phyloP scores from a whole-genome alignment of 257 asterid genomes.

The Solanum clarkiae region DNA sequence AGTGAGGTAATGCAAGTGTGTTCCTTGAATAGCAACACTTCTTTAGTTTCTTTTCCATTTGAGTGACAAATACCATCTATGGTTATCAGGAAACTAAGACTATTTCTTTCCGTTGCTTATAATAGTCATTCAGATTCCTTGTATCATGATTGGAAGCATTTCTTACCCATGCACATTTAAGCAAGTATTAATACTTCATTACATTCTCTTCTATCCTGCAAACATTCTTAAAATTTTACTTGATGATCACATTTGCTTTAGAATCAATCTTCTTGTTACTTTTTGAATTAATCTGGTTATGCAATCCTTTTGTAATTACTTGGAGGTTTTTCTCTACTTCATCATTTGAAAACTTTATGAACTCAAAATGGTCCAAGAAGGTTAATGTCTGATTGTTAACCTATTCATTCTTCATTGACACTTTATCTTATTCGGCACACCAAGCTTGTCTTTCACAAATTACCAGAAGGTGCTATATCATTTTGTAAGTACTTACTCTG shows the following conservation, averaged over 20 bases:
- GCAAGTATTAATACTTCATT: not conserved
- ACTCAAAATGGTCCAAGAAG: not conserved
- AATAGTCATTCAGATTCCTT: not conserved
- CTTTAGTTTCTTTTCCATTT: not conserved
- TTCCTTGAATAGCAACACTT: not conserved
- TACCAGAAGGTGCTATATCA: not conserved
- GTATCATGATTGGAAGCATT: not conserved
- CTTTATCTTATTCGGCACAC: not conserved
- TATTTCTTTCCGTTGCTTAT: not conserved
- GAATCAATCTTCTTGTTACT: not conserved
- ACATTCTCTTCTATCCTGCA: not conserved
- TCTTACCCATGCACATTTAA: not conserved
- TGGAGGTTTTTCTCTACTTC: not conserved
- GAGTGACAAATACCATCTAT: not conserved
- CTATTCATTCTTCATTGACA: not conserved
- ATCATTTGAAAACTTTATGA: not conserved
- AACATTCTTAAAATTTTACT: not conserved
- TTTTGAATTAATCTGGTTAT: not conserved
- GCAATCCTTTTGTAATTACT: not conserved
- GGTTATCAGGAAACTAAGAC: not conserved
- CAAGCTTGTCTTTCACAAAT: not conserved
- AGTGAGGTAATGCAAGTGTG: conserved; percentile 39
- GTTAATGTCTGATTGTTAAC: not conserved
- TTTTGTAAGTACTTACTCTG: not conserved
- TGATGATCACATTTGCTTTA: not conserved